phyloP scores from a whole-genome alignment of 768 basidiomycete species.

The Favolaschia claudopus region DNA sequence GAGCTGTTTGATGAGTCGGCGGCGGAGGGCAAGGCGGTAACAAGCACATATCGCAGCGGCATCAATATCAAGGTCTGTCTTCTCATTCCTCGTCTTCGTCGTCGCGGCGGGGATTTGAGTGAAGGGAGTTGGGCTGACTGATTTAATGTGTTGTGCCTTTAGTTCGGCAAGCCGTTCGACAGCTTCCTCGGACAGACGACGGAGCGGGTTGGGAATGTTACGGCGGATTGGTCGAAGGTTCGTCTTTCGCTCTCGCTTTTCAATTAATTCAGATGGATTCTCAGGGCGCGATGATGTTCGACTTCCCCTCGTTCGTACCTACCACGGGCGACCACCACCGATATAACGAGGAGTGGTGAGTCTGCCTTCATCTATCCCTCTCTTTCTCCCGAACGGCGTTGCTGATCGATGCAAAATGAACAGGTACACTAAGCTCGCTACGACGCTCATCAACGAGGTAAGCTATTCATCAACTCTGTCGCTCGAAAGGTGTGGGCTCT shows the following conservation, averaged over 20 bases:
- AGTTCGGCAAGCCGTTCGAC: slow-evolving; percentile 46
- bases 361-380: not conserved
- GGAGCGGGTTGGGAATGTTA: slow-evolving; percentile 35
- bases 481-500: not conserved
- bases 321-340: slow-evolving; percentile 42
- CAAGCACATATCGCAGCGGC: slow-evolving; percentile 44
- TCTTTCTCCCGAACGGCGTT: not conserved
- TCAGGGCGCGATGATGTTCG: slow-evolving; percentile 48
- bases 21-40: slow-evolving; percentile 43
- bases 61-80: slow-evolving; percentile 43
- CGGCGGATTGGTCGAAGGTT: slow-evolving; percentile 47
- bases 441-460: slow-evolving; percentile 43
- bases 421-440: slow-evolving; percentile 29
- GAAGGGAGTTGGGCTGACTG: no score
- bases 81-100: no score
- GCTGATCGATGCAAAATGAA: no score
- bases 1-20: slow-evolving; percentile 44
- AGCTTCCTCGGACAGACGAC: slow-evolving; percentile 47
- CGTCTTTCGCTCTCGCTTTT: not conserved
- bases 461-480: not conserved
- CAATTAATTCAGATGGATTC: not conserved
- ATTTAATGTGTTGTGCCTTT: no score
- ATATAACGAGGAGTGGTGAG: slow-evolving; percentile 41
- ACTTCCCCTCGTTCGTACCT: slow-evolving; percentile 45
- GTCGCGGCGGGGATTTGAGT: no score